phyloP scores from a whole-genome alignment of 108 stramenopile species.

The Nitzschia palea region DNA sequence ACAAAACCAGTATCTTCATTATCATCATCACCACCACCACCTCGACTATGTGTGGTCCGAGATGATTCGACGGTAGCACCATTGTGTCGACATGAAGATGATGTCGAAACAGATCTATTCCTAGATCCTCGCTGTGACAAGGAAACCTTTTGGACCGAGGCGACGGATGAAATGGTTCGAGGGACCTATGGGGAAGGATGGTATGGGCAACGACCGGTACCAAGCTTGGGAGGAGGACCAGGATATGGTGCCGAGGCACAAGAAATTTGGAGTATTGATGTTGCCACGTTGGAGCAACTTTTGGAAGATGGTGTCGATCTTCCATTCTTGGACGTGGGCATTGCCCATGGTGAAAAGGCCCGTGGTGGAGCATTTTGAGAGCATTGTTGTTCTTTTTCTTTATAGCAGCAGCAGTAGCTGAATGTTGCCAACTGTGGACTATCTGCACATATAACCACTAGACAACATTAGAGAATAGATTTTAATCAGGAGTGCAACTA shows the following conservation, averaged over 20 bases:
- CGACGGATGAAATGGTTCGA: slow-evolving; percentile 26
- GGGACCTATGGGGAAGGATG: slow-evolving; percentile 58
- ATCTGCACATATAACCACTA: too few relatives aligned
- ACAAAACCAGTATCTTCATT: background rate
- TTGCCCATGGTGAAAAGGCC: slow-evolving; percentile 80
- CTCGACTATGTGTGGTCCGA: slow-evolving; percentile 35
- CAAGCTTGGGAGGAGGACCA: slow-evolving; percentile 61
- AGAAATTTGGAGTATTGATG: slow-evolving; percentile 64
- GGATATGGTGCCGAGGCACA: slow-evolving; percentile 68
- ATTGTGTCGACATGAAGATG: slow-evolving; percentile 55
- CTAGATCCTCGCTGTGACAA: slow-evolving; percentile 46
- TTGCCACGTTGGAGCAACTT: slow-evolving; percentile 42
- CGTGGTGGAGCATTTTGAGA: slow-evolving; percentile 54
- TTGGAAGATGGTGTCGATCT: slow-evolving; percentile 47
- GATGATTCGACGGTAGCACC: slow-evolving; percentile 30
- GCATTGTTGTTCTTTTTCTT: too few relatives aligned
- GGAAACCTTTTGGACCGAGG: slow-evolving; percentile 13
- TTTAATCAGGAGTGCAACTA: too few relatives aligned
- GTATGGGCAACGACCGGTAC: slow-evolving; percentile 70
- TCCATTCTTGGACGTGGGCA: slow-evolving; percentile 63
- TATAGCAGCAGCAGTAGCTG: too few relatives aligned
- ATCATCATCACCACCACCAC: background rate
- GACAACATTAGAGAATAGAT: too few relatives aligned
- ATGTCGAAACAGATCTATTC: slow-evolving; percentile 62
- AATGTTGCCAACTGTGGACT: too few relatives aligned